Base-by-base conservation (phyloP, 2,329 filamentous ascomycete species). In the Diaporthe vaccinii region DNA sequence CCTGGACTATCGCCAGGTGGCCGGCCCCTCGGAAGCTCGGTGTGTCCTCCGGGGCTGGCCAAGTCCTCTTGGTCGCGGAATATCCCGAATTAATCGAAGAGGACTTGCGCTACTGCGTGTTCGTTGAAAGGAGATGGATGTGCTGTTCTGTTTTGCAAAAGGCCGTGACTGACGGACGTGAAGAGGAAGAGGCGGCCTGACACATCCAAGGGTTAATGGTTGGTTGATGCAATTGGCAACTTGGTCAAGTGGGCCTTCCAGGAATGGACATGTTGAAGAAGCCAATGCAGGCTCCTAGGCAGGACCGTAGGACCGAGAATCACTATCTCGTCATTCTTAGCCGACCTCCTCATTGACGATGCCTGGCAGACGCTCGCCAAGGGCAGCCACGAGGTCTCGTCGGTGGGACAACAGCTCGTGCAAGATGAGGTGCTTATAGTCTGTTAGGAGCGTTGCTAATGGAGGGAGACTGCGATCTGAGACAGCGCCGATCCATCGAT, bases 401-500 rank as follows among this genome's bases (percentile, higher is more conserved):
- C 4, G 22, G 49, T 22, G 34, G 31, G 49, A 69, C 65, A 41
- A 15, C 65, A 55, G 31, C 62, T 68, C 31, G 49, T 55, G 65
- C 46, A 53, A 41, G 65, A 53, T 53, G 2, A 68, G 46, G 34
- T 31, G 12, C 31, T 53, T 9, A 34, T 34, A 34, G 51, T 28
- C 31, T 51, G 39, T 22, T 17, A 10, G 14, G n/a, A 44, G 39
- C n/a, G n/a, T 55, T 15, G 25, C n/a, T 25, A 25, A 8, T 34
- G 22, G 44, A 41, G 3, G 39, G 65, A 39, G 46, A 39, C 65
- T 17, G 22, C 31, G 49, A 69, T 69, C 65, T 69, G 34, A 69
- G 65, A 69, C 65, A 69, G 34, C 25, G 65, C 49, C 65, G 46
- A 69, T 69, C 65, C 41, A 25, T 55, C 49, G 31, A 68, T 69